Base-by-base conservation (phyloP, 805 yeast genomes). In the Zygoascus ofunaensis region DNA sequence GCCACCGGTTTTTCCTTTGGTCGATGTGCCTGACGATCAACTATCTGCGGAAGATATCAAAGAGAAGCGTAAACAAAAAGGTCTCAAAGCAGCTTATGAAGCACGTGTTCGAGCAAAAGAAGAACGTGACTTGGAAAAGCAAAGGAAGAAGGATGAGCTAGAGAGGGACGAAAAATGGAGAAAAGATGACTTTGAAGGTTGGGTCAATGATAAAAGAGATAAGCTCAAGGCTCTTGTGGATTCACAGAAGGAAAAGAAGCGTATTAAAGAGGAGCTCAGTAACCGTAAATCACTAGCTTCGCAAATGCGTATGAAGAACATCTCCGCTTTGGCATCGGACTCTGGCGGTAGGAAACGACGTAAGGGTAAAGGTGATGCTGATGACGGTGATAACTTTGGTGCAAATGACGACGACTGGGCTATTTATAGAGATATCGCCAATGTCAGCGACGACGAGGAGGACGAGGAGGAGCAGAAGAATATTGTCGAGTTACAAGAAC, bases 371-470 rank as follows among this genome's bases (percentile, higher is more conserved):
- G 51, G 48, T 12, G 95, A 86, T 56, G 86, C 85, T 53, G 97
- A 87, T 60, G 94, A 94, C 14, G 86, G 79, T 55, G 97, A 90
- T 63, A 85, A 89, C 0, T 89, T 90, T 63, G 97, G 97, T 45
- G 89, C 95, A 2, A 80, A 87, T 56, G 97, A 90, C 59, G 95
- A 84, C 45, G 98, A 92, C 62, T 90, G 97, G 97, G 77, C 82
- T 19, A 80, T 87, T 15, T 90, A 90, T 60, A 74, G 92, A 55
- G 92, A 86, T 57, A 82, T 87, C 45, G 76, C 86, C 17, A 77
- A 74, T 50, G 80, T 72, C 15, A 81, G 80, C 21, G 85, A 87
- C 52, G 87, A 82, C 47, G 95, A 87, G 53, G 76, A 76, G 28
- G 81, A 84, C 49, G 95, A 82, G 46, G 85, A 78, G 43, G 89